Base-by-base conservation (phyloP, 2,329 filamentous ascomycete species). In the Pseudogymnoascus sp. region DNA sequence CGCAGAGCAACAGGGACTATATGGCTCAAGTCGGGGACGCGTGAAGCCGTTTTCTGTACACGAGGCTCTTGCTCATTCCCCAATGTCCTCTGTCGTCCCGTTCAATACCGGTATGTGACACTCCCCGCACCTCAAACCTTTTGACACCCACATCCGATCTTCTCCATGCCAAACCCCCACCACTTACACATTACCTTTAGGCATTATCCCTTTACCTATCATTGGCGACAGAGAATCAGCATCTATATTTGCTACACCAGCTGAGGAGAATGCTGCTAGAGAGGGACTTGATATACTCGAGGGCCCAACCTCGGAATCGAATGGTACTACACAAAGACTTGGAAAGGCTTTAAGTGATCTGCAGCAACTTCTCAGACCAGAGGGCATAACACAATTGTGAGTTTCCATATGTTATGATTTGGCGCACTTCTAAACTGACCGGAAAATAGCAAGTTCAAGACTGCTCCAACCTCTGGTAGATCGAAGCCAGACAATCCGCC, bases 11-110 rank as follows among this genome's bases (percentile, higher is more conserved):
- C 35, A 35, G 8, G 30, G 35, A 37, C 37, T 30, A 23, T 30
- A 57, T 35, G 35, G 30, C 30, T 28, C 30, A 38, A 57, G 35
- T 61, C 18, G 21, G 21, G 18, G 45, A 33, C 71, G 77, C 59
- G 78, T 65, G 5, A 64, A 60, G 39, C 66, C 84, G 1, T 83
- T 85, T 69, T 81, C 81, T 3, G 80, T 94, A 10, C 81, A 86
- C 60, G 88, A 94, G 69, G 89, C 89, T 28, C 77, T 94, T 48
- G 87, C 88, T n/a, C 92, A 85, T 73, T 89, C 89, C 58, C 89
- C 90, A 21, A 86, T 92, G 70, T 89, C 86, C 56, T 90, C 88
- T 3, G 86, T 92, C 56, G 80, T 89, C 58, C 89, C 89, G 2
- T 90, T 92, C 72, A 83, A 88, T 71, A 82, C 88, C 65, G 84